A percentile compares a stretch with the other conserved stretches of the same genome.
These are phyloP conservation scores for Exophiala alcalophila DNA, from an alignment of 2,329 filamentous ascomycete genomes.

Conservation along the genomic window DNA sequence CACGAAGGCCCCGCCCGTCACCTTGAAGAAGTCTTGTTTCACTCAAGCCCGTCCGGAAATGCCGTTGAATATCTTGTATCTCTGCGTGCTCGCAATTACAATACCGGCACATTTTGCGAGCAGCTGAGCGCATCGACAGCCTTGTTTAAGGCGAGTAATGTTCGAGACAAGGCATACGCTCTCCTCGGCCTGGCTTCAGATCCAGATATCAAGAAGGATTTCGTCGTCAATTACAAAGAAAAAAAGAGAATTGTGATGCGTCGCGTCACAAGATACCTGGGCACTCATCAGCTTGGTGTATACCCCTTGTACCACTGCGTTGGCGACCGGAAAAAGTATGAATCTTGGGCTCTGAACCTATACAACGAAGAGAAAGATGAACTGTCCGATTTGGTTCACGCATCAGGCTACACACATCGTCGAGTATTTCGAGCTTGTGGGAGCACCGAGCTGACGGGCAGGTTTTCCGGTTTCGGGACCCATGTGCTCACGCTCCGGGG, in stretches of 20 bases:
- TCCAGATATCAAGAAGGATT: conserved; percentile 6
- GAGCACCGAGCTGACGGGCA: neutral
- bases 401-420: neutral
- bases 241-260: neutral
- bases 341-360: conserved; percentile 17
- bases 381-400: conserved; percentile 3
- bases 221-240: conserved; percentile 17
- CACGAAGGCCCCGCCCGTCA: neutral
- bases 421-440: conserved; percentile 8
- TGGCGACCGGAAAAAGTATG: neutral
- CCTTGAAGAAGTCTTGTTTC: neutral
- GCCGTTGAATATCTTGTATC: conserved; percentile 1
- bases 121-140: conserved; percentile 6
- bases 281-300: neutral
- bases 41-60: neutral
- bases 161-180: conserved; percentile 18
- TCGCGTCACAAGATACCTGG: conserved; percentile 13
- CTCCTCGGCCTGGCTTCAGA: conserved; percentile 11
- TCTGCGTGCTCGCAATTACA: neutral
- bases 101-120: conserved; percentile 9
- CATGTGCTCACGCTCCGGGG: conserved; percentile 8
- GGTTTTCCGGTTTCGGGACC: neutral
- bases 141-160: conserved; percentile 13
- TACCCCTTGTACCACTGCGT: conserved; percentile 16
- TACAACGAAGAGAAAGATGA: neutral